These are phyloP conservation scores for Pythium sukuiense DNA, from an alignment of 352 stramenopile species.

Conservation along the genomic window DNA sequence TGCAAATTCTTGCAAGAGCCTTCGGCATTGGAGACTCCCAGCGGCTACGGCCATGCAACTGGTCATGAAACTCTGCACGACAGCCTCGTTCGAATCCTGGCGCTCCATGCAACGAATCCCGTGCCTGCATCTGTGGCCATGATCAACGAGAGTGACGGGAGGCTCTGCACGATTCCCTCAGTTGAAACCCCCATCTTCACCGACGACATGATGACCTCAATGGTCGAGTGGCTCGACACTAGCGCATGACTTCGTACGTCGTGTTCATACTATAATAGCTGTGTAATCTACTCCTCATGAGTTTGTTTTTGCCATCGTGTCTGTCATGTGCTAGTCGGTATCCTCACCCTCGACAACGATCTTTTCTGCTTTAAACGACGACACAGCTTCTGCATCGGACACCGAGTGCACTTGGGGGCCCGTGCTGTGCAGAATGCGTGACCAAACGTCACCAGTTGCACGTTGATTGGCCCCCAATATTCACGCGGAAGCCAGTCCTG, in stretches of 20 bases:
- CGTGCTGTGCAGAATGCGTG: neutral
- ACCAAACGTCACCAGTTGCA: neutral
- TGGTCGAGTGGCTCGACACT: conserved; percentile 30
- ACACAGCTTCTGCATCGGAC: neutral
- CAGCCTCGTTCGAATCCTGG: conserved; percentile 17
- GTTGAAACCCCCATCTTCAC: conserved; percentile 21
- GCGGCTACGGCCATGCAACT: neutral
- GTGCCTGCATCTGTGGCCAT: conserved; percentile 7
- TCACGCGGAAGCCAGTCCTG: neutral
- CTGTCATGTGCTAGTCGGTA: too few relatives aligned
- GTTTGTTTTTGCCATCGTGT: neutral
- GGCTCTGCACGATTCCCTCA: neutral
- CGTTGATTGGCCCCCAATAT: neutral
- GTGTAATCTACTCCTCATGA: neutral
- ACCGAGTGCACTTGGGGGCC: neutral
- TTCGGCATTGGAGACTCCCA: neutral
- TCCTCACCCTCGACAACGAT: neutral
- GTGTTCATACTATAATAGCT: neutral
- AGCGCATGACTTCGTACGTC: neutral
- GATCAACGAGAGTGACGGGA: conserved; percentile 8
- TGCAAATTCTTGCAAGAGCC: conserved; percentile 9
- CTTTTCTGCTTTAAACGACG: neutral
- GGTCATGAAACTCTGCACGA: conserved; percentile 8
- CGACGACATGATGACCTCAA: conserved; percentile 24
- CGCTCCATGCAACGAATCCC: conserved; percentile 21